Evolutionary conservation across 2,329 filamentous ascomycete species (phyloP), one percentile per base, ranked within the genome.

Genomic region (Massarina eburnea): DNA sequence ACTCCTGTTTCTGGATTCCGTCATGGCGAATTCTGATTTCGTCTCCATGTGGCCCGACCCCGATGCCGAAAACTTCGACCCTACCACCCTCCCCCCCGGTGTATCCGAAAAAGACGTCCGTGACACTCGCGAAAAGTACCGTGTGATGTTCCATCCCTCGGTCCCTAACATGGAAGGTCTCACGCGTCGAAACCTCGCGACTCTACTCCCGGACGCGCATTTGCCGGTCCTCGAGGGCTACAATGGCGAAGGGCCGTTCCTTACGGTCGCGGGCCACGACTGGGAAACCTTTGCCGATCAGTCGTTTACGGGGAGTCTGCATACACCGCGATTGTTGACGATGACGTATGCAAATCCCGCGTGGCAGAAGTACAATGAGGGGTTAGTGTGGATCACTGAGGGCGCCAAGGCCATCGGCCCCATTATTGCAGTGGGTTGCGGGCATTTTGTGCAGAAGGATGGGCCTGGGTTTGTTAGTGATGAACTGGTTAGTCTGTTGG

Each of bases 1-100:
- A 0, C 62, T 78, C 26, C 44, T 83, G 1, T 72, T 83, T 8
- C 74, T 84, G 1, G 81, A 84, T 57, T 80, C 76, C 27, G 77
- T 81, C 51, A 76, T 84, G 59, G 77, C 80, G 14, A 80, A 83
- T 56, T 75, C 75, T 0, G 77, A 83, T 53, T 78, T 80, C 22
- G 73, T 80, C 1, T 77, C 75, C 5, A 49, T 82, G 4, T 80
- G 80, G 58, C 80, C 81, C 0, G 74, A 84, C 50, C 79, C 80
- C 0, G 78, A 81, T 44, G 67, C 66, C 0, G 48, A 70, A 1
- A 66, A 45, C 4, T 82, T 82, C 51, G 71, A 80, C 38, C 55
- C 58, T 1, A 43, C 51, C 0, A 55, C 54, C 0, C 61, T 81
- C 3, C 77, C 76, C 0, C 41, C 56, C 1, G 74, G 67, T 20